Conservation (phyloP, 768 basidiomycete species). For the Macrolepiota fuliginosa region DNA sequence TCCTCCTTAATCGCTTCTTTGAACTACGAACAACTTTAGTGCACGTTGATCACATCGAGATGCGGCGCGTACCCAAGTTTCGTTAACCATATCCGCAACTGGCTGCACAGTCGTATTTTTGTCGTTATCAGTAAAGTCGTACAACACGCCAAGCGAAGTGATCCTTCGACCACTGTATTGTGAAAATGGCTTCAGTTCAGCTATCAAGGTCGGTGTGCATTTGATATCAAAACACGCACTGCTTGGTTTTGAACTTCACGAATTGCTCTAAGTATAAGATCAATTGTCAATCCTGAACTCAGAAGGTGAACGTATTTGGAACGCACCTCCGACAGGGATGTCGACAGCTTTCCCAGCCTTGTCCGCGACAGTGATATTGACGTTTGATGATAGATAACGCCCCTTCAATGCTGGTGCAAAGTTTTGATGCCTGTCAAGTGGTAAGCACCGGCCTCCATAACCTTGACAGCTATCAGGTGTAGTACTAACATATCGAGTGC, state of each 20-base stretch:
- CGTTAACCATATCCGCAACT: slow-evolving; percentile 74
- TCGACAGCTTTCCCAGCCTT: slow-evolving; percentile 32
- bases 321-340: slow-evolving; percentile 36
- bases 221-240: slow-evolving; percentile 34
- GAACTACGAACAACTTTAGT: slow-evolving; percentile 46
- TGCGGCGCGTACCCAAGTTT: slow-evolving; percentile 56
- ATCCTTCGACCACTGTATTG: slow-evolving; percentile 58
- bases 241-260: slow-evolving; percentile 69
- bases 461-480: background rate
- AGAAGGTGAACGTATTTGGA: background rate
- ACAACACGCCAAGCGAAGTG: slow-evolving; percentile 80
- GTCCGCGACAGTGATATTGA: slow-evolving; percentile 72
- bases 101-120: slow-evolving; percentile 72
- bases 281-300: background rate
- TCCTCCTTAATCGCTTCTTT: slow-evolving; percentile 71
- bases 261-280: slow-evolving; percentile 45
- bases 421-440: slow-evolving; percentile 48
- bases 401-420: slow-evolving; percentile 67
- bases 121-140: slow-evolving; percentile 70
- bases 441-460: background rate
- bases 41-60: background rate
- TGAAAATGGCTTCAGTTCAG: background rate
- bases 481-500: slow-evolving; percentile 59
- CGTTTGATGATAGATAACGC: slow-evolving; percentile 81
- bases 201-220: no score